Evolutionary conservation across 495 filamentous ascomycete species (phyloP), one percentile per base, ranked within the genome.

Genomic region (Penicillium antarcticum): DNA sequence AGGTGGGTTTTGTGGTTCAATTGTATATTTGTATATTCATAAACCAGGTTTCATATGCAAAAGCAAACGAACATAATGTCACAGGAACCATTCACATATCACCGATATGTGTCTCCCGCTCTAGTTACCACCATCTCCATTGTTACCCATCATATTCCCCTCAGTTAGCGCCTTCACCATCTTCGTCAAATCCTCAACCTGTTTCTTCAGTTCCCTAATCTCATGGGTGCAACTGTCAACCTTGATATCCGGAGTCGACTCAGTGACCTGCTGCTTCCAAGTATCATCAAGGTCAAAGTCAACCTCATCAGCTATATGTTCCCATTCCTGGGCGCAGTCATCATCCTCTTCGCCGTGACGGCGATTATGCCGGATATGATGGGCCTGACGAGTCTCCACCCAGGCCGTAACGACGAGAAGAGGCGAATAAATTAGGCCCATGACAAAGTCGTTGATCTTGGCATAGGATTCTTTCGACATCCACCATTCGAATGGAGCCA

Each of bases 401-500:
- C 74, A 83, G 0, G 92, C 89, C 3, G 88, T 91, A 7, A 92
- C 69, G 1, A 96, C 56, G 5, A 98, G 78, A 5, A 98, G 70
- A 0, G 94, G 94, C 0, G 83, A 87, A 70, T 98, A 98, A 12
- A 97, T 75, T 40, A 87, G 57, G 18, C 75, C 86, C 94, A 97
- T 98, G 48, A 96, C 80, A 45, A 79, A 72, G 60, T 96, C 87
- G 63, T 97, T 98, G 21, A 97, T 67, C 16, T 75, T 81, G 42
- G 87, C 86, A 60, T 97, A 98, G 0, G 61, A 58, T 4, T 65
- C 48, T 31, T 79, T 78, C 14, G 81, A 62, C 64, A 97, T 78
- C 95, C 94, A 97, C 95, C 95, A 98, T 73, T 97, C 94, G 47
- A 97, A 85, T 29, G 91, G 91, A 2, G 91, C 57, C 42, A 90